These are phyloP conservation scores for Lanmaoa pseudosensibilis DNA, from an alignment of 768 basidiomycete species.

Conservation along the genomic window DNA sequence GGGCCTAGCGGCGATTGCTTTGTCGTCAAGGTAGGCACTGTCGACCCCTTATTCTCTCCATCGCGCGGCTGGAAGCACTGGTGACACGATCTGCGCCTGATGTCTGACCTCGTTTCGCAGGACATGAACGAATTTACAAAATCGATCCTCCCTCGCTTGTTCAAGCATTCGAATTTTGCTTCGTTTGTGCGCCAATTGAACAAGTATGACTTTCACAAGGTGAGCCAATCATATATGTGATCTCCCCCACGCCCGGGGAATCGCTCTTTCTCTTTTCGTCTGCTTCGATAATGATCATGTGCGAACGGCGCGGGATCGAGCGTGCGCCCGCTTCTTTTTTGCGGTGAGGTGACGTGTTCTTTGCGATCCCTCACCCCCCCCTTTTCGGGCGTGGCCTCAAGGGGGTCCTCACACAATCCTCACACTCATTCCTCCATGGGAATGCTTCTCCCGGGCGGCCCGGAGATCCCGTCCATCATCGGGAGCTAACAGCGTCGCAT, in stretches of 20 bases:
- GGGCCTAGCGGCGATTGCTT: constrained; percentile 83
- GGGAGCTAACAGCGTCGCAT: neutral
- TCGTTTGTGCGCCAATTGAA: constrained; percentile 91
- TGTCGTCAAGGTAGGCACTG: constrained; percentile 67
- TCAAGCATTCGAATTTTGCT: constrained; percentile 95
- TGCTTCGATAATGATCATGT: constrained; percentile 15
- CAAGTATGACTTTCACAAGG: constrained; percentile 97
- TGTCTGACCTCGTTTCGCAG: constrained; percentile 30
- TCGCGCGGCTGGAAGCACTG: neutral
- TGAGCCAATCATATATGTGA: constrained; percentile 25
- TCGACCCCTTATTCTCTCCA: neutral
- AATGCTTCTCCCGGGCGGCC: neutral
- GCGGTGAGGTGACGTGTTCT: neutral
- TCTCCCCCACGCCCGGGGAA: neutral
- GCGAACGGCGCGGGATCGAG: constrained; percentile 17
- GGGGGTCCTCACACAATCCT: constrained; percentile 5
- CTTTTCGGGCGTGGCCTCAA: constrained; percentile 14
- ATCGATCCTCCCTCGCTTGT: constrained; percentile 84
- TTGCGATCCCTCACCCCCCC: constrained; percentile 13
- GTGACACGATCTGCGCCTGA: neutral
- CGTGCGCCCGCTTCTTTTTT: constrained; percentile 13
- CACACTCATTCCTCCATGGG: neutral
- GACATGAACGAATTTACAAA: constrained; percentile 98
- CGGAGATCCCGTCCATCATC: neutral
- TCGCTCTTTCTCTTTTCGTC: constrained; percentile 3